Percentiles rank a stretch among this genome's conserved stretches.
phyloP scores from a whole-genome alignment of 176 grass and related monocot species.

The Poa pratensis region DNA sequence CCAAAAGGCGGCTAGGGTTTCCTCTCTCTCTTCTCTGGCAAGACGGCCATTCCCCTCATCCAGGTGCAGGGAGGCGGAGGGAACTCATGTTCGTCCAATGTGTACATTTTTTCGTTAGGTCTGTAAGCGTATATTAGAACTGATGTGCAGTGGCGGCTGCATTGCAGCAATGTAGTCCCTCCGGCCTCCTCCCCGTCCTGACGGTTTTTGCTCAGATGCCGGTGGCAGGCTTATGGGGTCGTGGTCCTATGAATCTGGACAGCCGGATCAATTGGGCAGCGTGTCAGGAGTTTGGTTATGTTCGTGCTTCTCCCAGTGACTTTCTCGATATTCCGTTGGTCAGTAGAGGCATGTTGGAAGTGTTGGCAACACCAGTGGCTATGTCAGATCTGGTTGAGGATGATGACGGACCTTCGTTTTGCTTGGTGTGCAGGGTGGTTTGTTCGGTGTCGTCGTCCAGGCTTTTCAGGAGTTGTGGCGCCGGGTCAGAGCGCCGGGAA shows the following conservation, averaged over 20 bases:
- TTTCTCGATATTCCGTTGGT: not conserved
- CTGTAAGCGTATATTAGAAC: not conserved
- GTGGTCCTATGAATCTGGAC: not conserved
- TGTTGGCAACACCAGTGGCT: constrained; percentile 8
- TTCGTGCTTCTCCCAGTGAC: not conserved
- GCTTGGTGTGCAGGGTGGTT: constrained; percentile 25
- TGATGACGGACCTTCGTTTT: constrained; percentile 23
- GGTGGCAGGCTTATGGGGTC: not conserved
- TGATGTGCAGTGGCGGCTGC: not conserved
- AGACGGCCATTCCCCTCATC: not conserved
- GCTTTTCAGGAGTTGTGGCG: constrained; percentile 2
- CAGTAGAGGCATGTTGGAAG: not conserved
- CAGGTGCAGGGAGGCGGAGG: not conserved
- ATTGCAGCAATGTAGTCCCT: not conserved
- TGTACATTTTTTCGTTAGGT: not conserved
- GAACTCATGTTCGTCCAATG: not conserved
- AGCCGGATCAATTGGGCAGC: not conserved
- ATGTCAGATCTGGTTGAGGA: constrained; percentile 17
- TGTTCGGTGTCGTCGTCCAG: constrained; percentile 6
- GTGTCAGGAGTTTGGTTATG: not conserved
- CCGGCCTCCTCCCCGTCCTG: not conserved
- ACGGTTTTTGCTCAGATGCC: not conserved
- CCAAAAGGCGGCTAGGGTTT: constrained; percentile 24
- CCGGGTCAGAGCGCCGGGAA: not conserved
- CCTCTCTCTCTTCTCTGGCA: constrained; percentile 1